A percentile compares a stretch with the other conserved stretches of the same genome.
These are phyloP conservation scores for Lomentospora prolificans DNA, from an alignment of 2,329 filamentous ascomycete genomes.

Conservation along the genomic window DNA sequence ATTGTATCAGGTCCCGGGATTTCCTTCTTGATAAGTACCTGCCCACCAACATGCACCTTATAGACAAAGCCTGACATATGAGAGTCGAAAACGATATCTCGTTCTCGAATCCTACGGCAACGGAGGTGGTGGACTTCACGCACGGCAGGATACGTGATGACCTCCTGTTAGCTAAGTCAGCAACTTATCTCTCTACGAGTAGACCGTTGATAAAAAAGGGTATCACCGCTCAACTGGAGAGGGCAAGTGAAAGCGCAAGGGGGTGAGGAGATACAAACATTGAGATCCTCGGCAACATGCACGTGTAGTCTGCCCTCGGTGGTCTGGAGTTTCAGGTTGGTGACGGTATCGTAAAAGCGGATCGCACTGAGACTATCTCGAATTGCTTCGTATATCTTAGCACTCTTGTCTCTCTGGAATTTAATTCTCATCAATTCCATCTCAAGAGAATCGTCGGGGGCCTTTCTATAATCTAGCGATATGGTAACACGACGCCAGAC, in stretches of 20 bases:
- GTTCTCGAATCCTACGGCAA: conserved; percentile 58
- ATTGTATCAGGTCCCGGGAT: conserved; percentile 92
- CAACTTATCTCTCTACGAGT: not conserved
- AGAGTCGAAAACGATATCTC: conserved; percentile 71
- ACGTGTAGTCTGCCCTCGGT: conserved; percentile 81
- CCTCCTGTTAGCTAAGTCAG: conserved; percentile 45
- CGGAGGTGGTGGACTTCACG: conserved; percentile 64
- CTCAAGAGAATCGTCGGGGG: conserved; percentile 74
- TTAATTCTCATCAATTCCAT: conserved; percentile 66
- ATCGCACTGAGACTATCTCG: conserved; percentile 88
- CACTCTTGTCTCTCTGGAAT: conserved; percentile 85
- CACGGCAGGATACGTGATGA: conserved; percentile 72
- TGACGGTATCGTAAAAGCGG: conserved; percentile 91
- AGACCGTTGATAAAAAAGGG: no score
- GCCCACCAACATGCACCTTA: conserved; percentile 64
- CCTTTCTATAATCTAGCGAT: conserved; percentile 82
- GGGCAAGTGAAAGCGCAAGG: not conserved
- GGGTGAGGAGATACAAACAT: conserved; percentile 36
- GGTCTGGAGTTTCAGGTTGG: conserved; percentile 89
- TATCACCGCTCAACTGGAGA: no score
- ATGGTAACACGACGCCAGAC: conserved; percentile 84
- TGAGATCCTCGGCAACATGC: conserved; percentile 93
- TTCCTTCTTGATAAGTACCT: conserved; percentile 87
- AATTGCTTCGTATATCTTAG: conserved; percentile 89
- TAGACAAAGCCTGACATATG: conserved; percentile 98